phyloP scores from a whole-genome alignment of 768 basidiomycete genomes.

The Pleurotus tuoliensis region DNA sequence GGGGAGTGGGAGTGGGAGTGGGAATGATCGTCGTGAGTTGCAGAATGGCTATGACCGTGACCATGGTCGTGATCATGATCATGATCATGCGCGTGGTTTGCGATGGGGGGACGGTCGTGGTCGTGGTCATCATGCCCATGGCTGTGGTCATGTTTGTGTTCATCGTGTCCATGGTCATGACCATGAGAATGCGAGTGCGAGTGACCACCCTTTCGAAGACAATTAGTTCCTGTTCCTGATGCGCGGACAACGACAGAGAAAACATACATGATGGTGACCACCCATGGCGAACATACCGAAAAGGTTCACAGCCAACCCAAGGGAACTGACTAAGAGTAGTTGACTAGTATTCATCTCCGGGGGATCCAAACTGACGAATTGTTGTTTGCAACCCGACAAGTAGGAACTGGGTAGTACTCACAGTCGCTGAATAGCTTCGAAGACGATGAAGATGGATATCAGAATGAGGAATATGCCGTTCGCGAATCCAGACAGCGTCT shows the following conservation, averaged over 20 bases:
- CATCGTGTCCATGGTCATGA: slow-evolving; percentile 12
- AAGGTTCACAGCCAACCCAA: slow-evolving; percentile 90
- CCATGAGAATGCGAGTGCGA: slow-evolving; percentile 20
- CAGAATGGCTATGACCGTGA: slow-evolving; percentile 14
- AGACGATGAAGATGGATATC: slow-evolving; percentile 97
- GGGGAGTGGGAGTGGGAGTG: slow-evolving; percentile 21
- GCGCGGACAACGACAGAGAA: not conserved
- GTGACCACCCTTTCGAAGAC: slow-evolving; percentile 44
- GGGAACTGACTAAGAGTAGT: slow-evolving; percentile 79
- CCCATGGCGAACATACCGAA: slow-evolving; percentile 99
- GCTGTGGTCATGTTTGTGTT: slow-evolving; percentile 8
- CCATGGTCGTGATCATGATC: slow-evolving; percentile 17
- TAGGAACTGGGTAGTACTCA: slow-evolving; percentile 29
- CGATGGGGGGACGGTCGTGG: not conserved
- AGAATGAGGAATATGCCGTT: slow-evolving; percentile 93
- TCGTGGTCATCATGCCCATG: slow-evolving; percentile 11
- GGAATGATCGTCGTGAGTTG: slow-evolving; percentile 12
- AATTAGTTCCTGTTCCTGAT: not conserved
- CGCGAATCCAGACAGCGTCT: slow-evolving; percentile 96
- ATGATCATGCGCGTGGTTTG: slow-evolving; percentile 16
- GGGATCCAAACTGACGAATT: slow-evolving; percentile 65
- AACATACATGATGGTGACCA: slow-evolving; percentile 79
- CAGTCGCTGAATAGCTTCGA: slow-evolving; percentile 96
- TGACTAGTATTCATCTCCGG: slow-evolving; percentile 98
- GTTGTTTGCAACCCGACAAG: not conserved